phyloP scores from a whole-genome alignment of 805 yeast genomes.

The Pichia occidentalis region DNA sequence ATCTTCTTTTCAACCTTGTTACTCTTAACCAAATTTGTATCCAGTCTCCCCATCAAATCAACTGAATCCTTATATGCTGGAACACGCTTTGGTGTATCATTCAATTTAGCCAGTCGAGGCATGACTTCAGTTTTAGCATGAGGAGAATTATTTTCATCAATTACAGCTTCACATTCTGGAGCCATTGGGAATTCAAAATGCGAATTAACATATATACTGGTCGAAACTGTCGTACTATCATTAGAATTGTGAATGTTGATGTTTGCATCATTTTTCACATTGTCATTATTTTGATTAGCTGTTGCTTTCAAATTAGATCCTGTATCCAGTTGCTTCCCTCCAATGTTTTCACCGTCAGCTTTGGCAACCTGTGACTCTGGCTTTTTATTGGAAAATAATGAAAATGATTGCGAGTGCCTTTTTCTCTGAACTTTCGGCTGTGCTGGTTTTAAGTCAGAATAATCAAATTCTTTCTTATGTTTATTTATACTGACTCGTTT shows the following conservation, averaged over 20 bases:
- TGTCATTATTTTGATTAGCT: not conserved
- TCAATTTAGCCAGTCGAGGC: slow-evolving; percentile 8
- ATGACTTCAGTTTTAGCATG: not conserved
- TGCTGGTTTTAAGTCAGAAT: slow-evolving; percentile 6
- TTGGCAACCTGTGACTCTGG: too few relatives aligned
- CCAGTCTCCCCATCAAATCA: slow-evolving; percentile 11
- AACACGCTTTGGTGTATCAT: not conserved
- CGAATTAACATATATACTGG: slow-evolving; percentile 27
- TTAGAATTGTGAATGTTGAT: not conserved
- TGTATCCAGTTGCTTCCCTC: too few relatives aligned
- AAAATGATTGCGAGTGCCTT: slow-evolving; percentile 5
- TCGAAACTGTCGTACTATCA: slow-evolving; percentile 10
- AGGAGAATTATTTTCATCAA: not conserved
- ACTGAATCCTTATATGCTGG: slow-evolving; percentile 15
- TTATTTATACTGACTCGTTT: not conserved
- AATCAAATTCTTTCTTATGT: slow-evolving; percentile 1
- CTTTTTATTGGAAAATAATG: slow-evolving; percentile 1
- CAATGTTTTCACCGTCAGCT: too few relatives aligned
- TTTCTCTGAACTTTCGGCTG: slow-evolving; percentile 10
- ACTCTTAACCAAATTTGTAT: too few relatives aligned
- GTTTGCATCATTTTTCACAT: not conserved
- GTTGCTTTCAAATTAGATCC: too few relatives aligned
- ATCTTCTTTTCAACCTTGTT: not conserved
- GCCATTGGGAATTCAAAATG: slow-evolving; percentile 29
- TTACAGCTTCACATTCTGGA: not conserved